These are phyloP conservation scores for Pyrenochaeta sp. DNA, from an alignment of 2,329 filamentous ascomycete genomes.

Conservation along the genomic window DNA sequence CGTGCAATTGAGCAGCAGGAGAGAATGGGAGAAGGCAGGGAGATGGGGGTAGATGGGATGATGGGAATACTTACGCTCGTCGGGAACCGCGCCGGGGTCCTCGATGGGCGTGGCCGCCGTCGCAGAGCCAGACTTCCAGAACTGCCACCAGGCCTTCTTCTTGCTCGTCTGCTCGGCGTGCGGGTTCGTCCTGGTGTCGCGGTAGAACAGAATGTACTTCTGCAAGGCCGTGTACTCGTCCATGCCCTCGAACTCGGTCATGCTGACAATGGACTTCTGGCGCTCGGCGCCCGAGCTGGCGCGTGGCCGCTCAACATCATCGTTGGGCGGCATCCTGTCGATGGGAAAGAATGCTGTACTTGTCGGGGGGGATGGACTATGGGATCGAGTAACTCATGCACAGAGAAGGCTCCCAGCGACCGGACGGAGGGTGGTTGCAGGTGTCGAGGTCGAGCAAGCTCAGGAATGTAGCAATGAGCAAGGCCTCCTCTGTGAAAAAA, in stretches of 20 bases:
- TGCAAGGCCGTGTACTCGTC: constrained; percentile 73
- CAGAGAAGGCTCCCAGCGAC: constrained; percentile 42
- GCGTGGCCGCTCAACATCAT: constrained; percentile 48
- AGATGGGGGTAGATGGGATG: not conserved
- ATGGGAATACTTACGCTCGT: constrained; percentile 55
- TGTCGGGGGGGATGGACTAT: constrained; percentile 24
- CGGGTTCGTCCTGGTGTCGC: constrained; percentile 63
- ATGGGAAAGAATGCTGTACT: constrained; percentile 29
- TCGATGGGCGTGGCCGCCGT: constrained; percentile 37
- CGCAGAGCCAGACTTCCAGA: constrained; percentile 58
- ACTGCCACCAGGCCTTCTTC: constrained; percentile 65
- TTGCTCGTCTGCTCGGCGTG: constrained; percentile 57
- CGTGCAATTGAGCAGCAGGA: not conserved
- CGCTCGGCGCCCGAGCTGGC: constrained; percentile 40
- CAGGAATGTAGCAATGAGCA: constrained; percentile 38
- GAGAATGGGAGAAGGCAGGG: not conserved
- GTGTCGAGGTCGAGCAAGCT: constrained; percentile 37
- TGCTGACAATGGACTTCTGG: constrained; percentile 46
- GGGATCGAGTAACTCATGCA: constrained; percentile 25
- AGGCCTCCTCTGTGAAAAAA: constrained; percentile 40
- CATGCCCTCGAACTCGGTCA: constrained; percentile 55
- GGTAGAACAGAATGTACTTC: constrained; percentile 73
- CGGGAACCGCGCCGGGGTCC: constrained; percentile 59
- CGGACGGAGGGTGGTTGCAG: constrained; percentile 18
- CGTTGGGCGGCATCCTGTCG: constrained; percentile 35